Percentiles rank a stretch among this genome's conserved stretches.
These are phyloP conservation scores for Termitomyces sp. DNA, from an alignment of 768 basidiomycete genomes.

Conservation along the genomic window DNA sequence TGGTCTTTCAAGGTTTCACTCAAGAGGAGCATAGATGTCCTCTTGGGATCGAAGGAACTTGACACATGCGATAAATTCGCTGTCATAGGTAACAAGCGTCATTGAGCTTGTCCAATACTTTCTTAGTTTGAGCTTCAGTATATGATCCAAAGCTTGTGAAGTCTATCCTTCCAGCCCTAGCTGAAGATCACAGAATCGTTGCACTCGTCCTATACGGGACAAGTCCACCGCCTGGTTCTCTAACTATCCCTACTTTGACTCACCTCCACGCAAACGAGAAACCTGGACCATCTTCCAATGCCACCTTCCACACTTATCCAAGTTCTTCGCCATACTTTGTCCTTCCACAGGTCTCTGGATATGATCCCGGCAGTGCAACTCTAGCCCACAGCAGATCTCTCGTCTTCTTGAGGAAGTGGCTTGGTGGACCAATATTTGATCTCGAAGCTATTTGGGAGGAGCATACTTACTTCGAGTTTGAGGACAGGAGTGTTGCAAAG, in stretches of 20 bases:
- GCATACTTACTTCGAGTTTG: constrained; percentile 51
- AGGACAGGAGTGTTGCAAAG: constrained; percentile 40
- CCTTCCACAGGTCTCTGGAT: constrained; percentile 33
- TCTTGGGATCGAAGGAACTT: constrained; percentile 29
- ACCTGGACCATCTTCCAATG: constrained; percentile 15
- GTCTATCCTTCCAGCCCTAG: constrained; percentile 21
- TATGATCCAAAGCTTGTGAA: constrained; percentile 27
- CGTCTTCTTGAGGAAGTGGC: constrained; percentile 36
- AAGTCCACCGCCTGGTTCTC: constrained; percentile 14
- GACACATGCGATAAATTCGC: constrained; percentile 39
- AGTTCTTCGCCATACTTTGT: constrained; percentile 33
- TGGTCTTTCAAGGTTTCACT: constrained; percentile 23
- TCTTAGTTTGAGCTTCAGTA: constrained; percentile 14
- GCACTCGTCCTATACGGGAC: constrained; percentile 34
- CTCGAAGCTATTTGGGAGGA: constrained; percentile 59
- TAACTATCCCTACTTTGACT: constrained; percentile 27
- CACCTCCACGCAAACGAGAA: constrained; percentile 26
- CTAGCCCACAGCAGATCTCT: constrained; percentile 41
- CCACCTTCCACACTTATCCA: constrained; percentile 19
- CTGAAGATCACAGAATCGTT: constrained; percentile 24
- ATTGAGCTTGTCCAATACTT: neutral
- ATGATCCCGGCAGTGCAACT: constrained; percentile 34
- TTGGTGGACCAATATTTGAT: constrained; percentile 49
- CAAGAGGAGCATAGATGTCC: constrained; percentile 25
- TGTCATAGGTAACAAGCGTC: constrained; percentile 28